Conservation (phyloP, 768 basidiomycete species). For the Clitopilus hobsonii region DNA sequence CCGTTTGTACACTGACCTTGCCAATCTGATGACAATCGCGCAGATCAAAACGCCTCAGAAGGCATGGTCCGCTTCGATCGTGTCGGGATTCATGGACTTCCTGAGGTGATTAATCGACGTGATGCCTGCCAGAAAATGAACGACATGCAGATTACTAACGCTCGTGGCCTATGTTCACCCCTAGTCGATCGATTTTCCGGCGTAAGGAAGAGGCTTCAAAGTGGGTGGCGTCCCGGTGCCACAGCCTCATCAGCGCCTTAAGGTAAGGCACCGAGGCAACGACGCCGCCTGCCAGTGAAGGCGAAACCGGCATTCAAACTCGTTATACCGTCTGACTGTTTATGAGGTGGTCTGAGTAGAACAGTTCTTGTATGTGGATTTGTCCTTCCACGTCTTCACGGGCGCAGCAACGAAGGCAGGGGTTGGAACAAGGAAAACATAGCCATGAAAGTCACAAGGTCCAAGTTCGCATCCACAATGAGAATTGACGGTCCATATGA, state of each 20-base stretch:
- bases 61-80: too few relatives aligned
- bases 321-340: not conserved
- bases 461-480: not conserved
- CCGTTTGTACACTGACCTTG: not conserved
- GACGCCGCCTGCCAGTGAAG: not conserved
- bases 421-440: not conserved
- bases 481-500: not conserved
- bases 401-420: not conserved
- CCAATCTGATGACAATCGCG: not conserved
- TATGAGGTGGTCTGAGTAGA: not conserved
- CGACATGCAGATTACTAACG: too few relatives aligned
- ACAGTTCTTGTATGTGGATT: not conserved
- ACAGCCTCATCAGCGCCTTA: not conserved
- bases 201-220: not conserved
- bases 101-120: too few relatives aligned
- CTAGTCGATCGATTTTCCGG: too few relatives aligned
- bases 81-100: too few relatives aligned
- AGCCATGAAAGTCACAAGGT: not conserved
- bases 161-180: too few relatives aligned
- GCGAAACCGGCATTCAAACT: conserved; percentile 1
- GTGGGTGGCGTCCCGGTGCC: not conserved
- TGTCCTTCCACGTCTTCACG: not conserved
- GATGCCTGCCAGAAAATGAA: too few relatives aligned
- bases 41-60: too few relatives aligned
- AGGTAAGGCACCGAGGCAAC: not conserved